These are phyloP conservation scores for Tricholoma matsutake DNA, from an alignment of 768 basidiomycete species.

Conservation along the genomic window DNA sequence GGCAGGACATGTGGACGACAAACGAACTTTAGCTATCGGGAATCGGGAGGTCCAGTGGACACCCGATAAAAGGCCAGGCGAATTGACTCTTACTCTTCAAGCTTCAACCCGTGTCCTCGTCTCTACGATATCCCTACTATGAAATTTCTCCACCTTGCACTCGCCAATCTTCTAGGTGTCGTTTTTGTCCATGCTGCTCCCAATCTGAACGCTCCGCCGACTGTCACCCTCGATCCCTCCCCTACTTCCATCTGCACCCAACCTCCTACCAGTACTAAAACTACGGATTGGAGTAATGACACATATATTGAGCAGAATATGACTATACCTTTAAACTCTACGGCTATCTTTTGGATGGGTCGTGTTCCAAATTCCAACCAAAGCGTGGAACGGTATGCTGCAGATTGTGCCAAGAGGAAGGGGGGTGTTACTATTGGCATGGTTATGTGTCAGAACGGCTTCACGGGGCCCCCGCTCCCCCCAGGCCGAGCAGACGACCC, in stretches of 20 bases:
- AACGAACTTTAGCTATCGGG: not conserved
- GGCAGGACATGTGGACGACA: not conserved
- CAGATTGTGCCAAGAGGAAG: not conserved
- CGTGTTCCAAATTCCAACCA: not conserved
- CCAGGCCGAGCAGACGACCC: not conserved
- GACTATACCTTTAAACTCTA: not conserved
- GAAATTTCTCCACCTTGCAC: not conserved
- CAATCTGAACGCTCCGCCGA: not conserved
- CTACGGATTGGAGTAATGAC: not conserved
- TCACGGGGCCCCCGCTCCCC: not conserved
- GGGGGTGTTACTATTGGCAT: not conserved
- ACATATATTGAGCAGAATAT: not conserved
- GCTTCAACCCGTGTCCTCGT: not conserved
- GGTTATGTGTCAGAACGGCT: slow-evolving; percentile 1
- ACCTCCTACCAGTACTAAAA: not conserved
- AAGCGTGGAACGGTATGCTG: not conserved
- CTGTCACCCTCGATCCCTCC: not conserved
- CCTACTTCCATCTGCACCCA: not conserved
- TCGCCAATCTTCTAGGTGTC: not conserved
- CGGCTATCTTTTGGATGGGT: slow-evolving; percentile 1
- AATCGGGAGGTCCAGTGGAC: not conserved
- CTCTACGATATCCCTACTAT: not conserved
- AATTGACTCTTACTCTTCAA: not conserved
- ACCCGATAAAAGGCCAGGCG: not conserved
- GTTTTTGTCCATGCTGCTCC: not conserved